phyloP scores from a whole-genome alignment of 2,329 filamentous ascomycete genomes.

The Periconia macrospinosa region DNA sequence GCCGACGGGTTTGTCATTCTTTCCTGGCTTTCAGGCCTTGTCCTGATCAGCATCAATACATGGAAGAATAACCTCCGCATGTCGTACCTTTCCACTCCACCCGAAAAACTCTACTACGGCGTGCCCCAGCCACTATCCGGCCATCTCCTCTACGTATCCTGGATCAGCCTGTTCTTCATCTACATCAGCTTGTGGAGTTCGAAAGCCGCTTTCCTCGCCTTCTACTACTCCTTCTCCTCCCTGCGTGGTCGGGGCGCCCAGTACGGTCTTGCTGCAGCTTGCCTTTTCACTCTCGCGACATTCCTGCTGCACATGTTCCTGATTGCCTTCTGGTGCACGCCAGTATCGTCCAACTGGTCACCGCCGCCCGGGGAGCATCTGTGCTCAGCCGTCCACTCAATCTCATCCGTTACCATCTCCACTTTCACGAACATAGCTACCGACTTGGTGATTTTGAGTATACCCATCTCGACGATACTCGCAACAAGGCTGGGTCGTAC shows the following conservation, averaged over 20 bases:
- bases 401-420: constrained; percentile 26
- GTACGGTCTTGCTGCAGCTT: constrained; percentile 18
- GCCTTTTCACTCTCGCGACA: constrained; percentile 24
- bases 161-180: constrained; percentile 35
- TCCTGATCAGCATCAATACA: constrained; percentile 27
- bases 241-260: constrained; percentile 20
- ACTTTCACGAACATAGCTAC: constrained; percentile 33
- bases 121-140: constrained; percentile 24
- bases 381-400: constrained; percentile 30
- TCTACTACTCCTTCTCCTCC: constrained; percentile 33
- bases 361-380: constrained; percentile 17
- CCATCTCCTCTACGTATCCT: constrained; percentile 35
- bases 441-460: constrained; percentile 29
- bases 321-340: constrained; percentile 33
- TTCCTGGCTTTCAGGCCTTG: constrained; percentile 25
- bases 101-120: constrained; percentile 23
- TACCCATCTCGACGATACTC: constrained; percentile 28
- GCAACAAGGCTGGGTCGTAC: constrained; percentile 16
- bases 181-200: constrained; percentile 32
- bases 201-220: constrained; percentile 33
- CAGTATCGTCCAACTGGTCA: constrained; percentile 23
- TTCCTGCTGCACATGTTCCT: constrained; percentile 34
- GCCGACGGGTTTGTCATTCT: constrained; percentile 27
- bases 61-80: constrained; percentile 36
- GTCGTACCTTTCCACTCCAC: constrained; percentile 16